A percentile compares a stretch with the other conserved stretches of the same genome.
Evolutionary conservation across 805 yeast genomes (phyloP).

Genomic region (Metschnikowia proteae): DNA sequence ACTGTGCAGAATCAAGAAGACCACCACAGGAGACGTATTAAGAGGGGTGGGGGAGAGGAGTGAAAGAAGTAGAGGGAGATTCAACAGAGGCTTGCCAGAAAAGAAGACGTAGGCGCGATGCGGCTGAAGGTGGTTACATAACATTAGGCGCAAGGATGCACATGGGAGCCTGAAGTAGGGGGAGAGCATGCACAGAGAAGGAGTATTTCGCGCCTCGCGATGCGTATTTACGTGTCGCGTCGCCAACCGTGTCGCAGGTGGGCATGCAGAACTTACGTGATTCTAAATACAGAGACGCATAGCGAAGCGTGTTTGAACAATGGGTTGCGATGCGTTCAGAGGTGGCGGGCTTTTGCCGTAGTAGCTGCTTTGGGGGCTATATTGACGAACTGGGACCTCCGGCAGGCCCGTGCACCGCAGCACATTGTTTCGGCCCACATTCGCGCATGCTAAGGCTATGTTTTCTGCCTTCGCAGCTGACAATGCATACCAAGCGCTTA

Average conservation of each 20-base stretch:
- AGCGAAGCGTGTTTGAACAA: not conserved
- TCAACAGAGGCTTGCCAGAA: not conserved
- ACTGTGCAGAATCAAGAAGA: not conserved
- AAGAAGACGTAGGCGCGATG: constrained; percentile 4
- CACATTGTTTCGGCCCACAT: not conserved
- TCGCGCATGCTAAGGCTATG: not conserved
- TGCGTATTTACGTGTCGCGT: constrained; percentile 2
- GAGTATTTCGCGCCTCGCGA: not conserved
- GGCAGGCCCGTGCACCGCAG: not conserved
- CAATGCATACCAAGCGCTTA: no score
- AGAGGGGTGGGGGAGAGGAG: not conserved
- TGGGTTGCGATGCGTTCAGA: not conserved
- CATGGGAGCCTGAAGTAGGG: constrained; percentile 1
- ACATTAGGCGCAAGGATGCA: not conserved
- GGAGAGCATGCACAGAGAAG: not conserved
- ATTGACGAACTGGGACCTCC: not conserved
- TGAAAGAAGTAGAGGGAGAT: not conserved
- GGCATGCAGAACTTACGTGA: constrained; percentile 2
- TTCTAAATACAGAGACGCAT: not conserved
- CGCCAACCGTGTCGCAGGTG: constrained; percentile 2
- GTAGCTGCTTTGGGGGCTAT: not conserved
- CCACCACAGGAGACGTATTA: not conserved
- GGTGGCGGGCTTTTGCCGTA: not conserved
- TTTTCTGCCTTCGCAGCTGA: not conserved
- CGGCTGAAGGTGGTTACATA: not conserved